These are phyloP conservation scores for Durotheca rogersii DNA, from an alignment of 495 filamentous ascomycete species.

Conservation along the genomic window DNA sequence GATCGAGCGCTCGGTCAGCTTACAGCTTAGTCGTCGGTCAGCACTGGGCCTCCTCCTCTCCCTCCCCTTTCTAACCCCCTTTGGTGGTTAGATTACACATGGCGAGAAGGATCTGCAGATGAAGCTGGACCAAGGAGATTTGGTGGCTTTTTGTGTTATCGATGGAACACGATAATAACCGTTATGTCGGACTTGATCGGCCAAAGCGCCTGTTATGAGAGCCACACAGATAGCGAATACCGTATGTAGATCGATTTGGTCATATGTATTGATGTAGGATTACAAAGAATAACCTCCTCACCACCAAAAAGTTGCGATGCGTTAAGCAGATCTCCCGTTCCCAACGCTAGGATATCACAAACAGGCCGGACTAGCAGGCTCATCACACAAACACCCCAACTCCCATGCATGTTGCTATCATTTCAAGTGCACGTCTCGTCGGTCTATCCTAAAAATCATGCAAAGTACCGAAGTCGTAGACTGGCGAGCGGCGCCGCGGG, in stretches of 20 bases:
- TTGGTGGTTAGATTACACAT: background rate
- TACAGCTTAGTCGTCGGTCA: background rate
- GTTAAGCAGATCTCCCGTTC: constrained; percentile 3
- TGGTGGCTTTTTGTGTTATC: too few species aligned
- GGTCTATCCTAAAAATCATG: constrained; percentile 7
- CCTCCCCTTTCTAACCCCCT: too few species aligned
- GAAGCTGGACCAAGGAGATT: background rate
- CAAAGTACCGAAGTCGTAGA: constrained; percentile 12
- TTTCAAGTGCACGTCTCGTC: constrained; percentile 10
- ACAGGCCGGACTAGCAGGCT: constrained; percentile 2
- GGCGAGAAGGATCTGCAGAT: background rate
- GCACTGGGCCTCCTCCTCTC: too few species aligned
- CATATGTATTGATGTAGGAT: too few species aligned
- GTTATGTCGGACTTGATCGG: too few species aligned
- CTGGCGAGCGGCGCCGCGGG: background rate
- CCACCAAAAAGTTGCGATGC: too few species aligned
- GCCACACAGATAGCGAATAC: too few species aligned
- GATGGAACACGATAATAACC: too few species aligned
- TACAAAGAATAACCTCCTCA: too few species aligned
- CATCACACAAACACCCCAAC: constrained; percentile 17
- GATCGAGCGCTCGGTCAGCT: background rate
- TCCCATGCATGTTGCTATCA: constrained; percentile 25
- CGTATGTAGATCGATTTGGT: too few species aligned
- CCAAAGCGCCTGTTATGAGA: too few species aligned
- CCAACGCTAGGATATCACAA: constrained; percentile 1